These are phyloP conservation scores for Zhuliangozyma blackwelliae DNA, from an alignment of 1,139 yeast genomes.

Conservation along the genomic window DNA sequence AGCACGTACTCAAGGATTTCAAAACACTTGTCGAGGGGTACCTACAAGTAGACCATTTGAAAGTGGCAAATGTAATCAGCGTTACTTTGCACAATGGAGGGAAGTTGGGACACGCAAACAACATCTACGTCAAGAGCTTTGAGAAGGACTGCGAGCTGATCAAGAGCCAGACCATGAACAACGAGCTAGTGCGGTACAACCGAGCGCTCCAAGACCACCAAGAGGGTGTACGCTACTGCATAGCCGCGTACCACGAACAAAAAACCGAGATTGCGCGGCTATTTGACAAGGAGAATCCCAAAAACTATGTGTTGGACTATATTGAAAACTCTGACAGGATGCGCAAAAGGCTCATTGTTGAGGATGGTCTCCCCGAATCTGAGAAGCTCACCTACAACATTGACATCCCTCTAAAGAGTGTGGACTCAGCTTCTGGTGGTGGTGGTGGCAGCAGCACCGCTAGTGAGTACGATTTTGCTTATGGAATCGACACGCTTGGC, in stretches of 20 bases:
- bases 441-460: neutral
- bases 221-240: slow-evolving; percentile 53
- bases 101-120: slow-evolving; percentile 33
- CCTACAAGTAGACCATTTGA: slow-evolving; percentile 19
- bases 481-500: slow-evolving; percentile 24
- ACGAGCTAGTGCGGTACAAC: slow-evolving; percentile 46
- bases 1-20: slow-evolving; percentile 22
- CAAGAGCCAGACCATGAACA: slow-evolving; percentile 38
- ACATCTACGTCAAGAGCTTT: slow-evolving; percentile 34
- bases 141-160: slow-evolving; percentile 46
- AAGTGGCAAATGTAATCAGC: slow-evolving; percentile 31
- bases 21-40: slow-evolving; percentile 18
- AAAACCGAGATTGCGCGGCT: slow-evolving; percentile 41
- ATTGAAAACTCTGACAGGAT: slow-evolving; percentile 67
- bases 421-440: slow-evolving; percentile 10
- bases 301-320: slow-evolving; percentile 50
- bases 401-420: slow-evolving; percentile 32
- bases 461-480: slow-evolving; percentile 14
- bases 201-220: slow-evolving; percentile 59
- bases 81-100: slow-evolving; percentile 40
- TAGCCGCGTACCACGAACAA: slow-evolving; percentile 42
- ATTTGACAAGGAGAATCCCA: slow-evolving; percentile 18
- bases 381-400: slow-evolving; percentile 40
- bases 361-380: slow-evolving; percentile 43
- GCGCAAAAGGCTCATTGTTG: slow-evolving; percentile 53